Evolutionary conservation across 345 rosid genomes (phyloP).

Genomic region (Bretschneidera sinensis): DNA sequence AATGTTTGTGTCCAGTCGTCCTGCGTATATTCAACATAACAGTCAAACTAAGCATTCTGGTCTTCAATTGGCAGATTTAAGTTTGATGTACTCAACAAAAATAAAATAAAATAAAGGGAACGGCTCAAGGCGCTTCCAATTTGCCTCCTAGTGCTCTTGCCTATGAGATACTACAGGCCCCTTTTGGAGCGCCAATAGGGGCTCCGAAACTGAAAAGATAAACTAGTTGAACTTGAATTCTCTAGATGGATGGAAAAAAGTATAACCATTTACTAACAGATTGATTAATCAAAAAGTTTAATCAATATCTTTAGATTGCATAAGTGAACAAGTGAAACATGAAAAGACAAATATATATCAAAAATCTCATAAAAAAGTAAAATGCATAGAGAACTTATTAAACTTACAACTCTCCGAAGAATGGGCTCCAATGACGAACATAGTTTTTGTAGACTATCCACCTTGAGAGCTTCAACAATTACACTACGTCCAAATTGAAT

Average conservation of each 20-base stretch:
- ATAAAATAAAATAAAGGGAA: too few species aligned
- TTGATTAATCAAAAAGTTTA: not conserved
- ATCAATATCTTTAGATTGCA: not conserved
- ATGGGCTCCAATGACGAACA: conserved; percentile 96
- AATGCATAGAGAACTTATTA: not conserved
- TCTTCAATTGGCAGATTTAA: too few species aligned
- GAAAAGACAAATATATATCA: not conserved
- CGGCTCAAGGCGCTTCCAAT: too few species aligned
- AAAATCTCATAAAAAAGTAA: conserved; percentile 1
- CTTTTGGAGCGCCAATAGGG: too few species aligned
- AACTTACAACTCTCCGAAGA: conserved; percentile 87
- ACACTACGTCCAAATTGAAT: conserved; percentile 50
- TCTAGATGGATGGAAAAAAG: not conserved
- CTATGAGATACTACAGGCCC: too few species aligned
- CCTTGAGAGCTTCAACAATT: conserved; percentile 94
- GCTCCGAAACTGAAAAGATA: too few species aligned
- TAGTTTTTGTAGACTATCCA: conserved; percentile 93
- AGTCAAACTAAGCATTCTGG: too few species aligned
- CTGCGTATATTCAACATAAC: too few species aligned
- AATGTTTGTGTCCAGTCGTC: too few species aligned
- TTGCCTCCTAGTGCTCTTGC: too few species aligned
- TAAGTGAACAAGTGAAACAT: not conserved
- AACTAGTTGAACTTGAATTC: not conserved
- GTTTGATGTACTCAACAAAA: too few species aligned
- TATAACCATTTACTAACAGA: not conserved